Conservation (phyloP, 345 rosid genomes). For the Kernera saxatilis region DNA sequence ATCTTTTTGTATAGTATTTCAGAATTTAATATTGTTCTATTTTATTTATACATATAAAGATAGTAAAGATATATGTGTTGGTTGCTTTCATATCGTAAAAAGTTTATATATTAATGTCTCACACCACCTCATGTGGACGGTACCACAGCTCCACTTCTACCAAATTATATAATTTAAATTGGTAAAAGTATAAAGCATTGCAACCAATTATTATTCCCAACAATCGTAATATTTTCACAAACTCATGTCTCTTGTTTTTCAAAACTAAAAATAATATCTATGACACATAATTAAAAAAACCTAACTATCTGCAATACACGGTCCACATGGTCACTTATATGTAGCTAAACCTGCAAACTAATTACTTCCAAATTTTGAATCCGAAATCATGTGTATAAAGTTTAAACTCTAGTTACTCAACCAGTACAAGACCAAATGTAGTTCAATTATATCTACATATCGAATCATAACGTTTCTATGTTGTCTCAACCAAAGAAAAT, state of each 20-base stretch:
- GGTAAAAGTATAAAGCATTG: slow-evolving; percentile 1
- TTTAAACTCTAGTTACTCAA: too few species aligned
- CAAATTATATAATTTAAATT: not conserved
- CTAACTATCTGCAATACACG: too few species aligned
- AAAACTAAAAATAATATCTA: too few species aligned
- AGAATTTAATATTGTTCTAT: not conserved
- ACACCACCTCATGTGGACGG: slow-evolving; percentile 25
- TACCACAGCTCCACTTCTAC: slow-evolving; percentile 28
- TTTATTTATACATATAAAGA: not conserved
- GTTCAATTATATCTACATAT: too few species aligned
- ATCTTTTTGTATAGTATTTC: not conserved
- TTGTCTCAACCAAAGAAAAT: too few species aligned
- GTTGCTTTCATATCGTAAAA: slow-evolving; percentile 20
- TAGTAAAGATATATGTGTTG: not conserved
- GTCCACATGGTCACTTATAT: too few species aligned
- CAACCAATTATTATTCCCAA: slow-evolving; percentile 13
- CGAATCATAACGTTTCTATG: too few species aligned
- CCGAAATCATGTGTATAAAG: too few species aligned
- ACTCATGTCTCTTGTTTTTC: not conserved
- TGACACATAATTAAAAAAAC: too few species aligned
- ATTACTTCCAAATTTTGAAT: too few species aligned
- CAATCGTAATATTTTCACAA: not conserved
- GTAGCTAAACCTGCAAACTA: too few species aligned
- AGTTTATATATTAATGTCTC: not conserved
- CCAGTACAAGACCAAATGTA: too few species aligned